Evolutionary conservation across 257 asterid species (phyloP), one percentile per base, ranked within the genome.

Genomic region (Knoxia roxburghii): DNA sequence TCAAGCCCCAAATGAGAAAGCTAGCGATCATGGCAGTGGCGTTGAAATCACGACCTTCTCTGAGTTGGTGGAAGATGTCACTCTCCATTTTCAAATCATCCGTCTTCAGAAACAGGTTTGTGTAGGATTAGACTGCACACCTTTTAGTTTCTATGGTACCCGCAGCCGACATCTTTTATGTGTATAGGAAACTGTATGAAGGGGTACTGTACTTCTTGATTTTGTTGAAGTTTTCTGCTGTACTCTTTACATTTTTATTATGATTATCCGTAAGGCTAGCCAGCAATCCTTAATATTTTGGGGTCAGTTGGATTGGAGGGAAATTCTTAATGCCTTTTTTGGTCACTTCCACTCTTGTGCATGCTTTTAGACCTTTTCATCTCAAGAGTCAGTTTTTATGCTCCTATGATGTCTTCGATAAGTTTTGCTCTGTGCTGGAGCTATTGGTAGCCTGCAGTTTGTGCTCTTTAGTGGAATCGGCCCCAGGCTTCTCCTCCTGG

Each of bases 91-190:
- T 76, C 97, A 90, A 74, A 90, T 93, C 68, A 79, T 93, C 60
- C 95, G 92, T 26, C 89, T 93, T 70, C 95, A 69, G 52, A 86
- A 85, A 71, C 99, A 93, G 97, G 99, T 81, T 23, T 40, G 8
- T 24, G 14, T 57, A 29, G 21, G 45, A 58, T 30, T 33, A 21
- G 40, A 33, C 18, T 32, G 17, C 20, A 33, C 61, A 55, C 64
- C 49, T 18, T 40, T 10, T 40, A 6, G 6, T 33, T 12, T 39
- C 8, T 39, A 39, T 12, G 9, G 45, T 39, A 33, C 39, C 45
- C 11, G 6, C 45, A 39, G 6, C 45, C 45, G 17, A 14, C 30
- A 21, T 2, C 37, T 55, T 37, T 33, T 55, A 33, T 27, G 61
- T 27, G n/a, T 49, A 2, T 49, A n/a, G n/a, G n/a, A n/a, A n/a